Percentiles rank a stretch among this genome's conserved stretches.
Evolutionary conservation across 1,284 basidiomycete genomes (phyloP).

Genomic region (Filobasidium uniguttulatum): DNA sequence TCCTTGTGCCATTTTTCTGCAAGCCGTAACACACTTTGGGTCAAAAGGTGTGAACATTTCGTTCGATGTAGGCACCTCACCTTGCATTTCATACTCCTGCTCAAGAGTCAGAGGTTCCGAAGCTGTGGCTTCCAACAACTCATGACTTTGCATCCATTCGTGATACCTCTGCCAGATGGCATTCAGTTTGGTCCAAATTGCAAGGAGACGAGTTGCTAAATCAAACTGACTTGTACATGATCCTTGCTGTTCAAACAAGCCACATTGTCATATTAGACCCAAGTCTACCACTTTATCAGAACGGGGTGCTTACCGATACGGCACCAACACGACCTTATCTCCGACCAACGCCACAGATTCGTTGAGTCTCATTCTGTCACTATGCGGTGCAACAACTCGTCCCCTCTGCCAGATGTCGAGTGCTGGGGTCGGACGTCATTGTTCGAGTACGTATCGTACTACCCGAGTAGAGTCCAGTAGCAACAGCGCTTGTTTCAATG

Average conservation of each 20-base stretch:
- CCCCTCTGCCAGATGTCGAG: too few species aligned
- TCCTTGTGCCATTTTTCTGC: slow-evolving; percentile 74
- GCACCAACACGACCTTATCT: slow-evolving; percentile 52
- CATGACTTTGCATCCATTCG: slow-evolving; percentile 73
- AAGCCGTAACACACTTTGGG: not conserved
- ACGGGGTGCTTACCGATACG: slow-evolving; percentile 45
- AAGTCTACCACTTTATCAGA: not conserved
- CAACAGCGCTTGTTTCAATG: not conserved
- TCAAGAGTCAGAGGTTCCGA: slow-evolving; percentile 70
- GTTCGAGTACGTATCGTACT: too few species aligned
- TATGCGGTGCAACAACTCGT: too few species aligned
- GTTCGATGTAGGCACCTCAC: slow-evolving; percentile 38
- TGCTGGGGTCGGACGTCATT: too few species aligned
- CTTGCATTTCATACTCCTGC: slow-evolving; percentile 85
- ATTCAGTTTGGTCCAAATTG: slow-evolving; percentile 10
- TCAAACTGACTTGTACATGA: slow-evolving; percentile 47
- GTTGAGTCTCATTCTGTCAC: slow-evolving; percentile 61
- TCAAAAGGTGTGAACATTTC: not conserved
- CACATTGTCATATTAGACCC: not conserved
- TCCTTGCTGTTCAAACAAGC: slow-evolving; percentile 34
- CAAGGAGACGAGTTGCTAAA: not conserved
- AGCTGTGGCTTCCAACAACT: slow-evolving; percentile 65
- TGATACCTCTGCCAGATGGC: slow-evolving; percentile 54
- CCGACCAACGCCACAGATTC: slow-evolving; percentile 51
- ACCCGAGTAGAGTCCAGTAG: too few species aligned